A percentile compares a stretch with the other conserved stretches of the same genome.
Conservation (phyloP, 169 alveolate species). For the Plasmodium inui region DNA sequence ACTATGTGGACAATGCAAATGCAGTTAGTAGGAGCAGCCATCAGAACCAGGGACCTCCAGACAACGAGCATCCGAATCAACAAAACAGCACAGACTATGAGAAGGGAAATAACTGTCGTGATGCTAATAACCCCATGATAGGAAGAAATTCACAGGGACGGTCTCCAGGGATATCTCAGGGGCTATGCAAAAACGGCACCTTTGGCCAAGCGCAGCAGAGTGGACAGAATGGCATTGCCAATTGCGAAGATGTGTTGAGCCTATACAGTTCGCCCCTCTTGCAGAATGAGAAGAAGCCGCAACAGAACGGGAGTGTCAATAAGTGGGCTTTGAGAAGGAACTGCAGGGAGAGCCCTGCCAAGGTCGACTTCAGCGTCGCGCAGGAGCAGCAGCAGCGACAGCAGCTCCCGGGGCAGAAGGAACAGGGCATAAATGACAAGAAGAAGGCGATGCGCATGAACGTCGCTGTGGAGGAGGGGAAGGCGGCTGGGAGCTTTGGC, state of each 20-base stretch:
- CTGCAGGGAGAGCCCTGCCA: constrained; percentile 24
- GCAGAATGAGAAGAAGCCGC: constrained; percentile 8
- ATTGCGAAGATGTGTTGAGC: not conserved
- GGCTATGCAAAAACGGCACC: not conserved
- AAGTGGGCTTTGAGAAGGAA: constrained; percentile 47
- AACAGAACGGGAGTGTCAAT: not conserved
- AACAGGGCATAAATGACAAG: constrained; percentile 2
- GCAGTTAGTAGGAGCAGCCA: not conserved
- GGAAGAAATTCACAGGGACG: not conserved
- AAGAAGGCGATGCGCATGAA: constrained; percentile 34
- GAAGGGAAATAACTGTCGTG: not conserved
- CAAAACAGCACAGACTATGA: not conserved
- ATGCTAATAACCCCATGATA: not conserved
- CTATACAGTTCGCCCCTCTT: not conserved
- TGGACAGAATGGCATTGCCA: not conserved
- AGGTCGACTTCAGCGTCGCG: constrained; percentile 10
- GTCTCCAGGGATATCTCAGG: no score
- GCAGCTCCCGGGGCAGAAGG: not conserved
- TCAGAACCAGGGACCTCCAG: not conserved
- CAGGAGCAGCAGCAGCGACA: not conserved
- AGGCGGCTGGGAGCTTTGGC: not conserved
- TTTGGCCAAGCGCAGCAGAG: not conserved
- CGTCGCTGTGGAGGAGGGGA: constrained; percentile 26
- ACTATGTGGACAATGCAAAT: not conserved
- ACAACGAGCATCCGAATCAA: not conserved